A percentile compares a stretch with the other conserved stretches of the same genome.
Conservation (phyloP, 352 stramenopile genomes). For the Phytophthora foliorum region DNA sequence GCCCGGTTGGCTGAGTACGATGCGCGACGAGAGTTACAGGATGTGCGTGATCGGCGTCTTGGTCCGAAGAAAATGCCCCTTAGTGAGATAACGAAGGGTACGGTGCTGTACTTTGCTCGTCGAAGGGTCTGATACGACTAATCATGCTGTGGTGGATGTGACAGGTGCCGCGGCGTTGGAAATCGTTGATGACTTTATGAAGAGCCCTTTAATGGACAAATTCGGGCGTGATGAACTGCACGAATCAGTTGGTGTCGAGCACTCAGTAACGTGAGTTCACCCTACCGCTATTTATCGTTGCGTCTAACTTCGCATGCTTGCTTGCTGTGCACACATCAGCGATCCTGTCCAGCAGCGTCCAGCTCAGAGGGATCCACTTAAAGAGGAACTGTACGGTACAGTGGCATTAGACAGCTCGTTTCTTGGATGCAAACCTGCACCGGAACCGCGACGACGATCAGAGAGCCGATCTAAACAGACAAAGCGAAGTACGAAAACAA, state of each 20-base stretch:
- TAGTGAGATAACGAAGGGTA: conserved; percentile 69
- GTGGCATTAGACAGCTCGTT: conserved; percentile 56
- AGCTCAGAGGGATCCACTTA: conserved; percentile 47
- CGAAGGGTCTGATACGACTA: neutral
- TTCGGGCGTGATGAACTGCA: conserved; percentile 40
- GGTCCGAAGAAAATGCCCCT: conserved; percentile 53
- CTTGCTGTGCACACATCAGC: conserved; percentile 3
- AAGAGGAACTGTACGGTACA: conserved; percentile 75
- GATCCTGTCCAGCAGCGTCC: neutral
- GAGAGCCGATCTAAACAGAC: conserved; percentile 21
- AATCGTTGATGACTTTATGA: conserved; percentile 87
- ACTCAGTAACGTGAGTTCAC: conserved; percentile 18
- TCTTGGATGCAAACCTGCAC: conserved; percentile 53
- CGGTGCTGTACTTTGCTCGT: neutral
- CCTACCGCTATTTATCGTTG: neutral
- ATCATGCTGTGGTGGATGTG: neutral
- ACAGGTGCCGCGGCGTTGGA: conserved; percentile 78
- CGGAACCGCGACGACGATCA: conserved; percentile 13
- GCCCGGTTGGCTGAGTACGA: conserved; percentile 71
- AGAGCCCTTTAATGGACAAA: conserved; percentile 76
- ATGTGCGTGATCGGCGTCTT: conserved; percentile 26
- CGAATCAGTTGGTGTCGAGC: conserved; percentile 1
- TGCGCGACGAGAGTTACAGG: conserved; percentile 40
- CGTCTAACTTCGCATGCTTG: conserved; percentile 7
- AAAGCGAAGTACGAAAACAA: conserved; percentile 35